Percentiles rank a stretch among this genome's conserved stretches.
Evolutionary conservation across 306 rosid species (phyloP).

Genomic region (Erythrophleum fordii): DNA sequence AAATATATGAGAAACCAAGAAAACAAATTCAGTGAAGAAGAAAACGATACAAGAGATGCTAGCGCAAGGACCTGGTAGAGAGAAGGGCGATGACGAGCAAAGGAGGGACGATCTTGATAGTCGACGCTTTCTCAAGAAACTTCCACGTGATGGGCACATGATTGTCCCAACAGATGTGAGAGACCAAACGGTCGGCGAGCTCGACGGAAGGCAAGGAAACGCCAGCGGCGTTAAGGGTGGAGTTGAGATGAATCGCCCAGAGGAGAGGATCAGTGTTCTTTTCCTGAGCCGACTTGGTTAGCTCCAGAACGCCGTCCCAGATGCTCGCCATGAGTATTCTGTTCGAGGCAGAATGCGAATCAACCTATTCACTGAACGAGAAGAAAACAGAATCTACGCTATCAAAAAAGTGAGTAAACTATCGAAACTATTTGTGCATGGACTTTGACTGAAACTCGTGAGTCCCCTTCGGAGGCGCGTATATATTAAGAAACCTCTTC

Average conservation of each 20-base stretch:
- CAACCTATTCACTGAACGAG: neutral
- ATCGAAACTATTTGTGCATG: neutral
- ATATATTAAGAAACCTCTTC: neutral
- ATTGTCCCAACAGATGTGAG: conserved; percentile 77
- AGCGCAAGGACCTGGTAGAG: conserved; percentile 57
- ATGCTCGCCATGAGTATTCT: conserved; percentile 8
- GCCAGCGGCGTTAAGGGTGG: conserved; percentile 54
- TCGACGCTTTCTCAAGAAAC: conserved; percentile 68
- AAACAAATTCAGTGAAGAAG: neutral
- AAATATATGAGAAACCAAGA: neutral
- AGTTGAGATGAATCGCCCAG: conserved; percentile 64
- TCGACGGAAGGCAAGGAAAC: conserved; percentile 74
- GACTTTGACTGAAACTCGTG: neutral
- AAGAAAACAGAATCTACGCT: neutral
- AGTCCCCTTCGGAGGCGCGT: conserved; percentile 13
- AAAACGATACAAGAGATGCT: neutral
- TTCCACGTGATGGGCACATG: conserved; percentile 83
- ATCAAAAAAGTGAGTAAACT: neutral
- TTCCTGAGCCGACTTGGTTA: conserved; percentile 66
- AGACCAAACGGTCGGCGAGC: conserved; percentile 74
- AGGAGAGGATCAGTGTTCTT: conserved; percentile 62
- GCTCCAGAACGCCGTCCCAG: conserved; percentile 65
- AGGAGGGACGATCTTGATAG: conserved; percentile 66
- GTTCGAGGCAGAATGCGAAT: neutral
- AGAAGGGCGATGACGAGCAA: conserved; percentile 83